phyloP scores from a whole-genome alignment of 2,329 filamentous ascomycete species.

The Coniochaeta hoffmannii region DNA sequence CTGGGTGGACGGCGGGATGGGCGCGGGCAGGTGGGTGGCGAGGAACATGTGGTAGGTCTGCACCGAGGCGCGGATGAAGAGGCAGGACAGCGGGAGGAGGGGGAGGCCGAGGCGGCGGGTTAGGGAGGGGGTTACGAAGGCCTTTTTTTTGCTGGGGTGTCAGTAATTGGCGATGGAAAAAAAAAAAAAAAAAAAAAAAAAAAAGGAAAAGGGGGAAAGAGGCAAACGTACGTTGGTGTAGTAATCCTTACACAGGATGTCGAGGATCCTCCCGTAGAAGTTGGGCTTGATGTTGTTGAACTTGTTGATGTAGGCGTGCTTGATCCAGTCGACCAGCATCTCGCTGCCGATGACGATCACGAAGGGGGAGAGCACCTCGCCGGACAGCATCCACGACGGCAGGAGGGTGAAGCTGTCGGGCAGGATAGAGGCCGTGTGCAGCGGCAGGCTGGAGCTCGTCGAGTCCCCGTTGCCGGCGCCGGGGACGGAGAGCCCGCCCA shows the following conservation, averaged over 20 bases:
- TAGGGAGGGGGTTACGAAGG: constrained; percentile 83
- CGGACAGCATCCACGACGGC: constrained; percentile 68
- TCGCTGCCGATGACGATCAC: constrained; percentile 91
- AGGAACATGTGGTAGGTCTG: constrained; percentile 99
- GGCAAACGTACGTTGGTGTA: constrained; percentile 71
- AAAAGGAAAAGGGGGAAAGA: background rate
- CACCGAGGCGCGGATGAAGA: constrained; percentile 89
- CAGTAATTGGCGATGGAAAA: background rate
- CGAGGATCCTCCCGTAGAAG: constrained; percentile 83
- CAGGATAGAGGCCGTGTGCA: constrained; percentile 66
- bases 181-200: background rate
- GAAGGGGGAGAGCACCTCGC: constrained; percentile 87
- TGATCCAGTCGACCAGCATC: constrained; percentile 94
- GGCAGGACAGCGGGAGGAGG: constrained; percentile 83
- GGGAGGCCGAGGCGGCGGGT: constrained; percentile 85
- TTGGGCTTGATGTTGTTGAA: constrained; percentile 95
- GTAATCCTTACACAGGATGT: constrained; percentile 95
- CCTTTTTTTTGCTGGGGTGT: constrained; percentile 36
- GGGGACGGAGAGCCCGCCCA: constrained; percentile 69
- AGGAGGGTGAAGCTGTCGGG: constrained; percentile 88
- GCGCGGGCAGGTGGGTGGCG: constrained; percentile 73
- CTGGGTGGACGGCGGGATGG: constrained; percentile 56
- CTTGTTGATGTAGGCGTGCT: constrained; percentile 96
- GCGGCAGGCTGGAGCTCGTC: constrained; percentile 48
- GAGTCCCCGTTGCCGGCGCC: constrained; percentile 40